phyloP scores from a whole-genome alignment of 352 stramenopile species.

The Pythium volutum region DNA sequence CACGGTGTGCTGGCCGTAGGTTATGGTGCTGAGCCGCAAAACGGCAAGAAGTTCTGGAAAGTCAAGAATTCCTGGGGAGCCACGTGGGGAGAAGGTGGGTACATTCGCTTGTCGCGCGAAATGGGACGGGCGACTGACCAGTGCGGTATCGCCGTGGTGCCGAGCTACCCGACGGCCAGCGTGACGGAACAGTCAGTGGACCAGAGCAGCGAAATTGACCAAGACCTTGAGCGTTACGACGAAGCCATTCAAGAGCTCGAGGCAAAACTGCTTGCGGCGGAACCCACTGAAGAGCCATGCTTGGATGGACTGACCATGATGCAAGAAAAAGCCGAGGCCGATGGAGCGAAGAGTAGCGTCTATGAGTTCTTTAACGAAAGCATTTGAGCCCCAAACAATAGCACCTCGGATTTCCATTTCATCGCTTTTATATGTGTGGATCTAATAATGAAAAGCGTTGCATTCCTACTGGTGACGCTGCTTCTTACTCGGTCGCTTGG shows the following conservation, averaged over 20 bases:
- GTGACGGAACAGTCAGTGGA: not conserved
- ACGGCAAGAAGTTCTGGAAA: constrained; percentile 88
- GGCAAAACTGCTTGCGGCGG: not conserved
- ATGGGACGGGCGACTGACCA: constrained; percentile 35
- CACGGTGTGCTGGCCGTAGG: constrained; percentile 95
- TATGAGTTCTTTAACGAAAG: constrained; percentile 11
- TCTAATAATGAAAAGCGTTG: not conserved
- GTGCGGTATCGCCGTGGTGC: constrained; percentile 73
- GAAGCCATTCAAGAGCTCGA: not conserved
- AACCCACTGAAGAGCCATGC: constrained; percentile 4
- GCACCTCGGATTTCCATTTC: too few relatives aligned
- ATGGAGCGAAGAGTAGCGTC: not conserved
- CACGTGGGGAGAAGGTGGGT: constrained; percentile 91
- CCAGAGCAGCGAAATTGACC: not conserved
- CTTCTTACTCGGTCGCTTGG: not conserved
- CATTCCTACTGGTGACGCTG: not conserved
- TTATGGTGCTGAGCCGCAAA: constrained; percentile 85
- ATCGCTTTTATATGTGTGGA: too few relatives aligned
- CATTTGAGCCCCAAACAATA: too few relatives aligned
- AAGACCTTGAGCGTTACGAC: constrained; percentile 1
- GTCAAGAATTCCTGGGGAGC: constrained; percentile 97
- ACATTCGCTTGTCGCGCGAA: constrained; percentile 91
- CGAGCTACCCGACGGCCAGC: constrained; percentile 54
- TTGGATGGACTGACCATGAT: not conserved
- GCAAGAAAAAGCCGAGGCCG: not conserved